These are phyloP conservation scores for Lippia alba DNA, from an alignment of 305 asterid genomes.

Conservation along the genomic window DNA sequence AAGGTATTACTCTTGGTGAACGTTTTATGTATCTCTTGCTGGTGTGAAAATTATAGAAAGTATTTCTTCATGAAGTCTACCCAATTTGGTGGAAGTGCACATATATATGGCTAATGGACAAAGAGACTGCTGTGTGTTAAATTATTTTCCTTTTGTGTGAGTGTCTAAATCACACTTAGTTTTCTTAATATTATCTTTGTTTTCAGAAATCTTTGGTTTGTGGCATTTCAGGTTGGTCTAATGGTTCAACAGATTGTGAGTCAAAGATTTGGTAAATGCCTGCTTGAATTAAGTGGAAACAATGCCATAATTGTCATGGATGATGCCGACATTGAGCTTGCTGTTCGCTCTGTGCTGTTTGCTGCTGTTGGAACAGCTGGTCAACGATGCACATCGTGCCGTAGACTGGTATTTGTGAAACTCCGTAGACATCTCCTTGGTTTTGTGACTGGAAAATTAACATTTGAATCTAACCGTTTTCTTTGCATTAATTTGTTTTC, in stretches of 20 bases:
- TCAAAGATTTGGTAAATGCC: slow-evolving; percentile 86
- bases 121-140: background rate
- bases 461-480: slow-evolving; percentile 18
- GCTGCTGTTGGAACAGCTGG: slow-evolving; percentile 99
- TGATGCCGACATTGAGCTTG: slow-evolving; percentile 90
- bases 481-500: slow-evolving; percentile 10
- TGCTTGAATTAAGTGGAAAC: slow-evolving; percentile 94
- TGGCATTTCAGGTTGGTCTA: slow-evolving; percentile 73
- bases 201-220: slow-evolving; percentile 16
- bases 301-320: slow-evolving; percentile 97
- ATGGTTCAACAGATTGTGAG: slow-evolving; percentile 93
- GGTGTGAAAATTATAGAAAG: background rate
- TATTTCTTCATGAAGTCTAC: no score
- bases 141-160: background rate
- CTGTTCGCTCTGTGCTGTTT: slow-evolving; percentile 89
- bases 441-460: slow-evolving; percentile 10
- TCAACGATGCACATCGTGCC: slow-evolving; percentile 97
- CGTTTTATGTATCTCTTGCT: background rate
- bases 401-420: slow-evolving; percentile 76
- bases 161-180: background rate
- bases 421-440: background rate
- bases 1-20: slow-evolving; percentile 50
- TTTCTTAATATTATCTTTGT: background rate
- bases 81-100: no score
- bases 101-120: background rate